Evolutionary conservation across 2,329 filamentous ascomycete species (phyloP).

Genomic region (Colletotrichum sp.): DNA sequence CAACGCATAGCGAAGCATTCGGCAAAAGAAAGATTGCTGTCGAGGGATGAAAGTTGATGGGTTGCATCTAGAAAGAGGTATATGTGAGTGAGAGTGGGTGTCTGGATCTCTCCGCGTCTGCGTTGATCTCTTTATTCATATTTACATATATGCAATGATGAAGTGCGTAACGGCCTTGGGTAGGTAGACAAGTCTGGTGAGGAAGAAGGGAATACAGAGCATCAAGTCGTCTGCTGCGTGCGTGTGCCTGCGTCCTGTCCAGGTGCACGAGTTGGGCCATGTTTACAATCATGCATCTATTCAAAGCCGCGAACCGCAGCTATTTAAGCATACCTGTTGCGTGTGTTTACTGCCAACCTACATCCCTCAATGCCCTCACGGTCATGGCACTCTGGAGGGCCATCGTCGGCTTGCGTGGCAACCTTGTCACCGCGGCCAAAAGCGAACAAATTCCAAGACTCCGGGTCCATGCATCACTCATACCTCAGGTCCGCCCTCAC

Average conservation of each 20-base stretch:
- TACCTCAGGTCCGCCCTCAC: conserved; percentile 29
- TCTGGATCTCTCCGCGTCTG: background rate
- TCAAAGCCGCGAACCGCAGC: background rate
- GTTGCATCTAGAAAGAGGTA: background rate
- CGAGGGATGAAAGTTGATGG: background rate
- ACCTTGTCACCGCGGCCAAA: background rate
- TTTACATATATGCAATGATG: background rate
- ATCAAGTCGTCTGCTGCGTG: background rate
- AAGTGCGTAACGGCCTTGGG: background rate
- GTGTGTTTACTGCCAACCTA: background rate
- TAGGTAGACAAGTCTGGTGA: background rate
- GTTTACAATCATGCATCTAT: background rate
- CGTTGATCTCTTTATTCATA: background rate
- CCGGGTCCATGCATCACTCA: conserved; percentile 1
- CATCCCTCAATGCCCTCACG: background rate
- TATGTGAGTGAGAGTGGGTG: background rate
- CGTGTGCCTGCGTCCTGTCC: background rate
- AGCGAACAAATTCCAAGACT: background rate
- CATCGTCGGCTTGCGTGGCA: background rate
- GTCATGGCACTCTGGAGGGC: background rate
- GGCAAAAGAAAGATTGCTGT: background rate
- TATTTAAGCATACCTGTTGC: background rate
- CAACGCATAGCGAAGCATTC: background rate
- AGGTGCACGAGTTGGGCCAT: background rate
- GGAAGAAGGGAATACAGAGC: background rate